Evolutionary conservation across 2,329 filamentous ascomycete species (phyloP).

Genomic region (Tolypocladium pustulatum): DNA sequence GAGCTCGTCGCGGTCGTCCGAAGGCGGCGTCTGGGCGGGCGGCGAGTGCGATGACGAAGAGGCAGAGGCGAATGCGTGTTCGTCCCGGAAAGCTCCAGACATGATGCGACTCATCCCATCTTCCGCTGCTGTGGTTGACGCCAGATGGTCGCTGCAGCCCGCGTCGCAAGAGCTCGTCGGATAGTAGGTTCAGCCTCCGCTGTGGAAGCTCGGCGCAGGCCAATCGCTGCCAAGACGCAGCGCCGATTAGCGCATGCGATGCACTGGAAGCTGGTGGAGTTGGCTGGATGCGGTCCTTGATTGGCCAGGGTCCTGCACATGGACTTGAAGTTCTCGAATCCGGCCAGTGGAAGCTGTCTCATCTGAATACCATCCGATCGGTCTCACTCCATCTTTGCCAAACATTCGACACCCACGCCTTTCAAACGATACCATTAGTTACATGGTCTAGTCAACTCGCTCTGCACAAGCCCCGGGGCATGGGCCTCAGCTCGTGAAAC

Average conservation of each 20-base stretch:
- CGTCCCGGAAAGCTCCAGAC: constrained; percentile 25
- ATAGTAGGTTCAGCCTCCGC: neutral
- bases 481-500: neutral
- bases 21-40: constrained; percentile 12
- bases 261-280: neutral
- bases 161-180: neutral
- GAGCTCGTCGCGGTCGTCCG: constrained; percentile 36
- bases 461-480: neutral
- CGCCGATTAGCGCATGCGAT: neutral
- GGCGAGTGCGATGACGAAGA: constrained; percentile 22
- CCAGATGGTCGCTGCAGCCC: neutral
- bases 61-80: constrained; percentile 21
- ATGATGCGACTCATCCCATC: constrained; percentile 30
- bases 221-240: neutral
- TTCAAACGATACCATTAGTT: neutral
- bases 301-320: neutral
- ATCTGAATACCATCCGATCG: neutral
- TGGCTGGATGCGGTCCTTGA: neutral
- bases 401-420: neutral
- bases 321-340: neutral
- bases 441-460: neutral
- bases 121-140: constrained; percentile 7
- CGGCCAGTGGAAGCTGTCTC: neutral
- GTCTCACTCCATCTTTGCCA: neutral
- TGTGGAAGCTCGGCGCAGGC: neutral